A percentile compares a stretch with the other conserved stretches of the same genome.
Evolutionary conservation across 148 eudicot genomes (phyloP).

Genomic region (Silene conica): DNA sequence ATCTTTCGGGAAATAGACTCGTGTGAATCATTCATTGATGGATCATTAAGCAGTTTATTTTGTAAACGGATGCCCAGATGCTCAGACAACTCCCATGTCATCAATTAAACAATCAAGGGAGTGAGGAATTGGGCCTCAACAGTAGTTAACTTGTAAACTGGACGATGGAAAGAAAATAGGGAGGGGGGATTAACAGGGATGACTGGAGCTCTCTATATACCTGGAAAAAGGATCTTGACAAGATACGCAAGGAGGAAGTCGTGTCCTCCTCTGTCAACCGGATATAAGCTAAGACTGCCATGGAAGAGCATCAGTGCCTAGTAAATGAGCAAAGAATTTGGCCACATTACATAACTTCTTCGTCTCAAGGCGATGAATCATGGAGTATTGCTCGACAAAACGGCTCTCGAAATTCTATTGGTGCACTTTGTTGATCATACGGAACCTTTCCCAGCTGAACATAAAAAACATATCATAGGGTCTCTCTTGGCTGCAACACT

Average conservation of each 20-base stretch:
- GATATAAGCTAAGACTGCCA: slow-evolving; percentile 87
- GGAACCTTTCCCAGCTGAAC: slow-evolving; percentile 89
- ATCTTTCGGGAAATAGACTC: slow-evolving; percentile 77
- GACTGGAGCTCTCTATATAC: slow-evolving; percentile 31
- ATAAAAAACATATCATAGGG: slow-evolving; percentile 84
- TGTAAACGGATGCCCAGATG: no score
- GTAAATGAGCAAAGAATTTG: slow-evolving; percentile 84
- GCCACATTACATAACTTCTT: slow-evolving; percentile 88
- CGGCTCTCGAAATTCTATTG: slow-evolving; percentile 87
- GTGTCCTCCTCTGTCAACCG: slow-evolving; percentile 91
- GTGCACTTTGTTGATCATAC: slow-evolving; percentile 77
- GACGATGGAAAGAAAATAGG: not conserved
- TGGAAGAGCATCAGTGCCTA: slow-evolving; percentile 84
- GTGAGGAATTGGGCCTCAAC: not conserved
- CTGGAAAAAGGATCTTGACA: slow-evolving; percentile 97
- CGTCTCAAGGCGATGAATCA: slow-evolving; percentile 93
- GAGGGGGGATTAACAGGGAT: not conserved
- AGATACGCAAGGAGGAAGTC: slow-evolving; percentile 89
- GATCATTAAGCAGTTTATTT: slow-evolving; percentile 75
- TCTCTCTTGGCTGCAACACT: slow-evolving; percentile 98
- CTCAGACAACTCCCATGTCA: slow-evolving; percentile 72
- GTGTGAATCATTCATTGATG: slow-evolving; percentile 63
- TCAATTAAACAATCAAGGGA: not conserved
- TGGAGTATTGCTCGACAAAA: slow-evolving; percentile 88
- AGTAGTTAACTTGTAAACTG: no score